Base-by-base conservation (phyloP, 139 green algal species). In the Microglena sp. region DNA sequence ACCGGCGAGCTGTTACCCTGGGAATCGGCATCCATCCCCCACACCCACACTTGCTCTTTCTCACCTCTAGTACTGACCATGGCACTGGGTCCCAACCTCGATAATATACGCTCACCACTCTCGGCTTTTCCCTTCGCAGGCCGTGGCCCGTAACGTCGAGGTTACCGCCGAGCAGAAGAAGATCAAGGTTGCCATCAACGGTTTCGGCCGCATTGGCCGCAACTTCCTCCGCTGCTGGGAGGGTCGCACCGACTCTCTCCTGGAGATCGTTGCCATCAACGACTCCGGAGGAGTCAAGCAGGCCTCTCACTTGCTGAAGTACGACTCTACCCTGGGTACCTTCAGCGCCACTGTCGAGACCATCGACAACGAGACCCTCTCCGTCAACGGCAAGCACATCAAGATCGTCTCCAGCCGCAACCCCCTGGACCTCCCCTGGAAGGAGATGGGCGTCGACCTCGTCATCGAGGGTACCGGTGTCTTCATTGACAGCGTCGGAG, bases 261-360 rank as follows among this genome's bases (percentile, higher is more conserved):
- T 97, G 28, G 86, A 97, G 64, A 75, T 99, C 6, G 82, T 97
- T 22, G 84, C 78, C 76, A 84, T 99, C 71, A 99, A 99, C 86
- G 91, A 97, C 88, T 92, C 79, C 62, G 92, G 92, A 64, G 93
- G 87, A 73, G 88, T 96, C 27, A 96, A 96, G 85, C 91, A 96
- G 89, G 93, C 93, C 50, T 84, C 76, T 64, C 93, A 99, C 90
- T 85, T 99, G 82, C 84, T 98, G 58, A 99, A 99, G 89, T 99
- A 99, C 77, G 94, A 99, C 82, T 96, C 90, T 67, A 97, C 90
- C 60, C 87, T 98, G 60, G 94, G 94, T 60, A 95, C 86, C 22
- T 99, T 98, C 82, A 59, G 80, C 43, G 89, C 89, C 40, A 91
- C 98, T 29, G 89, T 99, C 31, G 91, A 97, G 86, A 69, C 82